These are phyloP conservation scores for Ceratocystis albifundus DNA, from an alignment of 2,329 filamentous ascomycete species.

Conservation along the genomic window DNA sequence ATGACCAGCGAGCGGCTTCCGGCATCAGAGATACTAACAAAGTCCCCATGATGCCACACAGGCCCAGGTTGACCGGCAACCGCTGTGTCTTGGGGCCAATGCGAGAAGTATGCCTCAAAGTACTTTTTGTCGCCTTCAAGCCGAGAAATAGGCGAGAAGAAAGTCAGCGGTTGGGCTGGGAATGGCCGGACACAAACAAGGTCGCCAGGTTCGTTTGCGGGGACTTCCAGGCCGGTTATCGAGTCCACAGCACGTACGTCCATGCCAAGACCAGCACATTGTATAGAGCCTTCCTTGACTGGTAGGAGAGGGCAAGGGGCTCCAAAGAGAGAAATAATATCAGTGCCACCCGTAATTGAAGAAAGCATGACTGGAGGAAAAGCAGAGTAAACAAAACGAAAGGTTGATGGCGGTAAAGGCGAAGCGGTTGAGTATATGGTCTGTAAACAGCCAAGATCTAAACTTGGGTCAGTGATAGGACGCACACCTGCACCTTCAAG, in stretches of 20 bases:
- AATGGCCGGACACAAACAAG: slow-evolving; percentile 79
- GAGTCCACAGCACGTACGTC: slow-evolving; percentile 53
- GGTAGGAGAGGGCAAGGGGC: slow-evolving; percentile 67
- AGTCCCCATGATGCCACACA: slow-evolving; percentile 93
- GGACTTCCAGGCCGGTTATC: slow-evolving; percentile 42
- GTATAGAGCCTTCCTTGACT: slow-evolving; percentile 61
- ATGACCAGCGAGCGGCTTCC: slow-evolving; percentile 70
- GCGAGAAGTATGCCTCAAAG: slow-evolving; percentile 62
- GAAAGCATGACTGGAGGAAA: slow-evolving; percentile 77
- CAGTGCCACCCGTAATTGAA: slow-evolving; percentile 90
- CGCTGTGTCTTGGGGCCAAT: slow-evolving; percentile 9
- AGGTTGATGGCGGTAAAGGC: slow-evolving; percentile 83
- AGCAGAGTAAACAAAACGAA: slow-evolving; percentile 73
- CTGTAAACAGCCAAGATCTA: slow-evolving; percentile 54
- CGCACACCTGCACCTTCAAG: slow-evolving; percentile 66
- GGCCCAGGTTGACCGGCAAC: slow-evolving; percentile 31
- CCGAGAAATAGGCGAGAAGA: slow-evolving; percentile 50
- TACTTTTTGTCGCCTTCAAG: slow-evolving; percentile 62
- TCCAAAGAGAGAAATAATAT: slow-evolving; percentile 92
- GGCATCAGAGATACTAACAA: slow-evolving; percentile 56
- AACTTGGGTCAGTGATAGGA: slow-evolving; percentile 34
- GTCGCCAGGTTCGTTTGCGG: slow-evolving; percentile 64
- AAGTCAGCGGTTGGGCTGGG: slow-evolving; percentile 79
- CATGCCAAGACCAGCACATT: slow-evolving; percentile 69
- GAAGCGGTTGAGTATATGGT: slow-evolving; percentile 93